These are phyloP conservation scores for Cladobotryum protrusum DNA, from an alignment of 2,329 filamentous ascomycete species.

Conservation along the genomic window DNA sequence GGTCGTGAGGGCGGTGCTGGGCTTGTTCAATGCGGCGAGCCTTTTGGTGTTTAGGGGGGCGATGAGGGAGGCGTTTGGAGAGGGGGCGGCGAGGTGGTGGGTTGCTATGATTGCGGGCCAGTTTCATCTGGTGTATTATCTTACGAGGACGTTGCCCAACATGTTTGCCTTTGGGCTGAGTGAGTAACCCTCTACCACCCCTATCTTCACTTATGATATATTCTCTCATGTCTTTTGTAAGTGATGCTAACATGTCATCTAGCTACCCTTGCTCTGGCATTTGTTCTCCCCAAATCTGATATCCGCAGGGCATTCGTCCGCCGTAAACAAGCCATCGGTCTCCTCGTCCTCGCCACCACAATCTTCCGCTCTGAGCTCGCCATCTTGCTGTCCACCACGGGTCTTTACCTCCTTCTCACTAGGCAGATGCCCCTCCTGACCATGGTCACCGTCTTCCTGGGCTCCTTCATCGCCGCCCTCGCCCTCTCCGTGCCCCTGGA, in stretches of 20 bases:
- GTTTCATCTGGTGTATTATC: conserved; percentile 91
- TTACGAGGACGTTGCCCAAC: conserved; percentile 85
- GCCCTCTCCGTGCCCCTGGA: conserved; percentile 68
- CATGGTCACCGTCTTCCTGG: conserved; percentile 60
- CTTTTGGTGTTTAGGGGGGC: conserved; percentile 60
- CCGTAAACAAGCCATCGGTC: conserved; percentile 59
- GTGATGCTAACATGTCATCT: conserved; percentile 1
- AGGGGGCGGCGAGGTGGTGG: conserved; percentile 69
- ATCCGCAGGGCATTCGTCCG: conserved; percentile 31
- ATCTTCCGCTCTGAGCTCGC: conserved; percentile 89
- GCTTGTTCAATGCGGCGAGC: conserved; percentile 64
- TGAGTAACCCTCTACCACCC: conserved; percentile 39
- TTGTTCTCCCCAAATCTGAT: conserved; percentile 31
- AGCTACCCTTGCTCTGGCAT: conserved; percentile 61
- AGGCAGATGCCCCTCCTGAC: conserved; percentile 45
- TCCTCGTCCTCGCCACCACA: conserved; percentile 73
- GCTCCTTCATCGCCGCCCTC: conserved; percentile 62
- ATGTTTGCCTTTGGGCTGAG: conserved; percentile 90
- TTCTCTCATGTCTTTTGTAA: no score
- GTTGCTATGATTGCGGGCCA: conserved; percentile 70
- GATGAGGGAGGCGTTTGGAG: conserved; percentile 63
- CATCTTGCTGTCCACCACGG: conserved; percentile 65
- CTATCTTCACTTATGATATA: neutral
- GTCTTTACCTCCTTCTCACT: conserved; percentile 55
- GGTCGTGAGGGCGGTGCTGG: conserved; percentile 69